Percentiles rank a stretch among this genome's conserved stretches.
Evolutionary conservation across 257 asterid genomes (phyloP).

Genomic region (Petunia axillaris): DNA sequence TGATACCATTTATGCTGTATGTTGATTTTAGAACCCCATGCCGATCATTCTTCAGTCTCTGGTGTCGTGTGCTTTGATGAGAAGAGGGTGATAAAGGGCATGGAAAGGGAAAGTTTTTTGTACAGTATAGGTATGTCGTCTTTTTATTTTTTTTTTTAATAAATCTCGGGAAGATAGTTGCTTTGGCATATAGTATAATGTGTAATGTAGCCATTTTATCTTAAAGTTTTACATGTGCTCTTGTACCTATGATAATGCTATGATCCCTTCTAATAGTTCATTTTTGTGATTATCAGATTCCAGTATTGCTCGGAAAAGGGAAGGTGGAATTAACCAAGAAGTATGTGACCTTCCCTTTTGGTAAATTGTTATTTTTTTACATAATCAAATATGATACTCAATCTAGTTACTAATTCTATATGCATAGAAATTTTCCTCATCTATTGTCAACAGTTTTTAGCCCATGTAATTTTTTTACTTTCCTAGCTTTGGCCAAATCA

Average conservation of each 20-base stretch:
- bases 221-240: neutral
- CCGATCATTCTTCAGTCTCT: slow-evolving; percentile 63
- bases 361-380: slow-evolving; percentile 9
- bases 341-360: slow-evolving; percentile 27
- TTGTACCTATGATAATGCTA: neutral
- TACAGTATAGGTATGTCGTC: slow-evolving; percentile 53
- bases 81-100: slow-evolving; percentile 53
- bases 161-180: neutral
- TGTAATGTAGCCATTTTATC: neutral
- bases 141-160: neutral
- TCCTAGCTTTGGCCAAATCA: neutral
- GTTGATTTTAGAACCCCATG: slow-evolving; percentile 69
- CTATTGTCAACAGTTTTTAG: neutral
- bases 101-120: slow-evolving; percentile 57
- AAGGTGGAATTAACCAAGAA: slow-evolving; percentile 23
- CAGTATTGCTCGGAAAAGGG: slow-evolving; percentile 18
- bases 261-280: slow-evolving; percentile 18
- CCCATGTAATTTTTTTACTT: neutral
- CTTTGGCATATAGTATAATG: neutral
- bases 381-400: neutral
- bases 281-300: slow-evolving; percentile 26
- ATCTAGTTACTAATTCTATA: neutral
- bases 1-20: slow-evolving; percentile 63
- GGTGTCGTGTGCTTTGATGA: slow-evolving; percentile 60
- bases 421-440: neutral